phyloP scores from a whole-genome alignment of 2,329 filamentous ascomycete genomes.

The Fusarium euwallaceae region DNA sequence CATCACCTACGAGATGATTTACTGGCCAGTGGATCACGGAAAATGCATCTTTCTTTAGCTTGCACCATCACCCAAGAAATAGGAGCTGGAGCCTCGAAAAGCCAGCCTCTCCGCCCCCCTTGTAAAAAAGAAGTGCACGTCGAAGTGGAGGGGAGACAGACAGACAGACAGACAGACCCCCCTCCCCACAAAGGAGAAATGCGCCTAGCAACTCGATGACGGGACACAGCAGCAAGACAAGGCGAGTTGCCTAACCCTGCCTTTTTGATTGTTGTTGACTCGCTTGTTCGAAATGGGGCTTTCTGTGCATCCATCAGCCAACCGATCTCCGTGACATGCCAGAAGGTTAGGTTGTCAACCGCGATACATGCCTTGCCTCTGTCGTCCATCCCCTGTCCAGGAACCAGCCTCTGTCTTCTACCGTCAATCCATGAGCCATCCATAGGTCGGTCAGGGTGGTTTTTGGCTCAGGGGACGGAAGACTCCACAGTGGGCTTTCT shows the following conservation, averaged over 20 bases:
- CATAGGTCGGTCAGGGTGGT: no score
- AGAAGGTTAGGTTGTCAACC: background rate
- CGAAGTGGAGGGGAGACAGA: background rate
- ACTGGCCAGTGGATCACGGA: conserved; percentile 5
- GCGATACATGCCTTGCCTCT: background rate
- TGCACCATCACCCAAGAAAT: background rate
- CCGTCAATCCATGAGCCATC: background rate
- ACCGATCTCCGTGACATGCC: conserved; percentile 1
- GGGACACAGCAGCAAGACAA: conserved; percentile 14
- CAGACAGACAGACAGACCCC: conserved; percentile 5
- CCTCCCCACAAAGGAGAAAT: conserved; percentile 38
- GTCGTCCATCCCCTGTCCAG: background rate
- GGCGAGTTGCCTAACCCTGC: background rate
- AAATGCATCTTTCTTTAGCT: conserved; percentile 8
- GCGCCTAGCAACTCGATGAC: conserved; percentile 31
- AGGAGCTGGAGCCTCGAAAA: background rate
- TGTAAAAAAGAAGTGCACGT: background rate
- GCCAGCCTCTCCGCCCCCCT: conserved; percentile 4
- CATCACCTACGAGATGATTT: conserved; percentile 17
- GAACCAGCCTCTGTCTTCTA: conserved; percentile 8
- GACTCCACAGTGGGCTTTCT: conserved; percentile 36
- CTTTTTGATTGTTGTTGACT: background rate
- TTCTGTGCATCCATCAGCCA: background rate
- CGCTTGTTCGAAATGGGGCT: background rate
- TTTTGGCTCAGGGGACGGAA: conserved; percentile 20